These are phyloP conservation scores for Chalciporus pseudorubinellus DNA, from an alignment of 768 basidiomycete species.

Conservation along the genomic window DNA sequence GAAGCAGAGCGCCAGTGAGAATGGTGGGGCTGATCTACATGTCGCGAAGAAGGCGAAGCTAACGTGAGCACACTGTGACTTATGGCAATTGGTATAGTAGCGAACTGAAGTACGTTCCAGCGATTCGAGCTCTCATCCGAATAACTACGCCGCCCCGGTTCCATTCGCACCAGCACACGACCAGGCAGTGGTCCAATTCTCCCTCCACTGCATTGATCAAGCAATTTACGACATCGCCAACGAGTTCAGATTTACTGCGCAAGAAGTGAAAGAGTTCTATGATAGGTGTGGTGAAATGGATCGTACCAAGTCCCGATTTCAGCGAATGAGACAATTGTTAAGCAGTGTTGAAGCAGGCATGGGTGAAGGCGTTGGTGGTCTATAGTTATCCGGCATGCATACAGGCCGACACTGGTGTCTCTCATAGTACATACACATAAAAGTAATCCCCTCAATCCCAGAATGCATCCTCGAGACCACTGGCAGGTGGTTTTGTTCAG, in stretches of 20 bases:
- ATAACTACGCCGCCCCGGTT: constrained; percentile 4
- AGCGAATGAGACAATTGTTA: constrained; percentile 57
- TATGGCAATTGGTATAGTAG: background rate
- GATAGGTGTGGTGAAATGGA: constrained; percentile 71
- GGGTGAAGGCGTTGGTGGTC: constrained; percentile 3
- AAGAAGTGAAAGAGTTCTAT: constrained; percentile 78
- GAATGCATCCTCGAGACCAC: no score
- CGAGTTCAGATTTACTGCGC: constrained; percentile 67
- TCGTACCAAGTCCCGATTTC: constrained; percentile 62
- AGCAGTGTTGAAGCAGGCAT: constrained; percentile 25
- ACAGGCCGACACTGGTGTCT: no score
- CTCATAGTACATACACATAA: no score
- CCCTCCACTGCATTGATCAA: constrained; percentile 65
- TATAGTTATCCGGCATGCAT: constrained; percentile 8
- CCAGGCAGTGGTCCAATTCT: constrained; percentile 4
- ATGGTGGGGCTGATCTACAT: constrained; percentile 28
- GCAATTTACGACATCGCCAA: constrained; percentile 63
- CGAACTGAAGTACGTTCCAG: constrained; percentile 5
- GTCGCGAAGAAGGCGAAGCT: constrained; percentile 43
- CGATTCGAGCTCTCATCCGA: constrained; percentile 1
- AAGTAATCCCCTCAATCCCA: no score
- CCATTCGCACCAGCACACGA: constrained; percentile 2
- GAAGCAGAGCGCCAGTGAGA: constrained; percentile 51
- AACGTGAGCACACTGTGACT: constrained; percentile 32
- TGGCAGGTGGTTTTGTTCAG: no score